A percentile compares a stretch with the other conserved stretches of the same genome.
phyloP scores from a whole-genome alignment of 768 basidiomycete genomes.

The Phanerodontia chrysosporium region DNA sequence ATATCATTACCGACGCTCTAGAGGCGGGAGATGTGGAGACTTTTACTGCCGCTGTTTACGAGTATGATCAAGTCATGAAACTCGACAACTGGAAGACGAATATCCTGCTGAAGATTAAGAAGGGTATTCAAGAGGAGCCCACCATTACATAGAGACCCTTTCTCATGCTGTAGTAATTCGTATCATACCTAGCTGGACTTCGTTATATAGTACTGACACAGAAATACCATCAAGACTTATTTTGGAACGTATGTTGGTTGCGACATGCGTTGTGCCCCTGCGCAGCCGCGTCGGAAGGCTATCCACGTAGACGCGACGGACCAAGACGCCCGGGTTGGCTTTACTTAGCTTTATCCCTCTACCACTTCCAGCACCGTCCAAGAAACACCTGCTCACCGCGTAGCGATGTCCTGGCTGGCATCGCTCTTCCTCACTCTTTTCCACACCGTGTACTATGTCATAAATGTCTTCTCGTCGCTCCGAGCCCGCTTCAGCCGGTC shows the following conservation, averaged over 20 bases:
- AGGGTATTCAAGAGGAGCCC: constrained; percentile 59
- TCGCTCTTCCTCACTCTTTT: constrained; percentile 47
- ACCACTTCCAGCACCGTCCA: constrained; percentile 21
- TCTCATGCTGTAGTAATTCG: background rate
- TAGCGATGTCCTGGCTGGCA: constrained; percentile 43
- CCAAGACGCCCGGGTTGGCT: background rate
- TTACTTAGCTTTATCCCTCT: background rate
- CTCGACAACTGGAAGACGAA: constrained; percentile 96
- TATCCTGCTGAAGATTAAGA: constrained; percentile 89
- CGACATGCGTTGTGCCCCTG: too few species aligned
- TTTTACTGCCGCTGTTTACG: constrained; percentile 82
- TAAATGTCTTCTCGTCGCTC: constrained; percentile 37
- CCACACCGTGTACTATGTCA: constrained; percentile 52
- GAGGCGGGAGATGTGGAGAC: constrained; percentile 65
- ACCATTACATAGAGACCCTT: constrained; percentile 17
- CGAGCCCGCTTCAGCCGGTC: constrained; percentile 32
- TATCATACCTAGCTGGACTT: background rate
- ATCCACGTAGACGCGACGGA: constrained; percentile 2
- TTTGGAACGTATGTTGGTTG: too few species aligned
- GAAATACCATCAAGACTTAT: background rate
- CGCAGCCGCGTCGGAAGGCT: too few species aligned
- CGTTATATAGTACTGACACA: background rate
- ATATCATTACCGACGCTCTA: constrained; percentile 71
- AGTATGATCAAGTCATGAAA: constrained; percentile 89
- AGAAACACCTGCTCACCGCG: background rate